phyloP scores from a whole-genome alignment of 371 early-diverging fungal genomes.

The Funneliformis caledonium region DNA sequence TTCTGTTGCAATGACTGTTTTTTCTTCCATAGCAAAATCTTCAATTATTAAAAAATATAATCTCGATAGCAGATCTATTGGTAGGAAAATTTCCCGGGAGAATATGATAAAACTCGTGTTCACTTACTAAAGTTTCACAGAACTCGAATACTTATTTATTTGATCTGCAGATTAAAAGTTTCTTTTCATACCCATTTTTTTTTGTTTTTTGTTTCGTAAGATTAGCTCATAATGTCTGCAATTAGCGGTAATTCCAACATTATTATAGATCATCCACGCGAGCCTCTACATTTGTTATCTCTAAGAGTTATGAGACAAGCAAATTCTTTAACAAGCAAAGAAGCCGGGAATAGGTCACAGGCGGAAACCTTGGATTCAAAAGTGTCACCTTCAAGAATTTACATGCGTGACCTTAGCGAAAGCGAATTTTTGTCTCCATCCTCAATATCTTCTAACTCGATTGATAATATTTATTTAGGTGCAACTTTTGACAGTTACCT shows the following conservation, averaged over 20 bases:
- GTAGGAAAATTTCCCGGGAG: too few species aligned
- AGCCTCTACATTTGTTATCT: constrained; percentile 65
- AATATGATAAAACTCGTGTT: too few species aligned
- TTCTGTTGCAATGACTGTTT: neutral
- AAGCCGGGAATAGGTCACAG: constrained; percentile 27
- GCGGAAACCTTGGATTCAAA: neutral
- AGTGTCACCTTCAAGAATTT: constrained; percentile 19
- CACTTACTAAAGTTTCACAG: too few species aligned
- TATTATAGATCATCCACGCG: neutral
- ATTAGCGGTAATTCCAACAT: neutral
- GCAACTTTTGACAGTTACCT: constrained; percentile 91
- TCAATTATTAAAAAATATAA: too few species aligned
- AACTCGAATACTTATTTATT: too few species aligned
- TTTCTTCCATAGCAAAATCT: too few species aligned
- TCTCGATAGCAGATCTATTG: too few species aligned
- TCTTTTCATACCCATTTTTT: too few species aligned
- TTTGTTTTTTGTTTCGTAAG: neutral
- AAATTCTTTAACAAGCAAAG: constrained; percentile 71
- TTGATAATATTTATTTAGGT: constrained; percentile 94
- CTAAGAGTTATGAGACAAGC: constrained; percentile 94
- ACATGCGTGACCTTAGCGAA: constrained; percentile 26
- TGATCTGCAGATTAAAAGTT: too few species aligned
- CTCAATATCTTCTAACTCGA: constrained; percentile 66
- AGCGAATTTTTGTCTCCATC: constrained; percentile 64
- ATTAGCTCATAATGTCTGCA: neutral